These are phyloP conservation scores for Lithohypha guttulata DNA, from an alignment of 2,329 filamentous ascomycete species.

Conservation along the genomic window DNA sequence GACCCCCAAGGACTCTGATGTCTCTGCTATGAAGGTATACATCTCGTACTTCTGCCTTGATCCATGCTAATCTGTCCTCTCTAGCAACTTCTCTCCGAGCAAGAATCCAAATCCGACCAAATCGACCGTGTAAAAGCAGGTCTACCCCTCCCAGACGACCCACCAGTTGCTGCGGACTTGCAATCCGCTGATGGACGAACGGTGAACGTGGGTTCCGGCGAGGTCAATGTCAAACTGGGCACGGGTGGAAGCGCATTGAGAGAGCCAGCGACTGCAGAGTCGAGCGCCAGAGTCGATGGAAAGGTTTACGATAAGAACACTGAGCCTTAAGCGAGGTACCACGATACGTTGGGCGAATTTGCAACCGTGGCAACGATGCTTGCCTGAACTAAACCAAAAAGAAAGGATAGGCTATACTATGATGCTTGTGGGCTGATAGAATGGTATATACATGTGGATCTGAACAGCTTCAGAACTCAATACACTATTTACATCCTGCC, in stretches of 20 bases:
- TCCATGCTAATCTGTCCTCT: not conserved
- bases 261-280: constrained; percentile 49
- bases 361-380: no score
- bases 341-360: no score
- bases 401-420: no score
- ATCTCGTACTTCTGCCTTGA: not conserved
- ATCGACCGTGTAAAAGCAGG: constrained; percentile 60
- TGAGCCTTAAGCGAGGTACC: no score
- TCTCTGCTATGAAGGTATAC: constrained; percentile 38
- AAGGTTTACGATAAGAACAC: constrained; percentile 46
- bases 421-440: not conserved
- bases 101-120: constrained; percentile 47
- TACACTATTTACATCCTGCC: no score
- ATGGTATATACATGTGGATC: not conserved
- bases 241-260: constrained; percentile 41
- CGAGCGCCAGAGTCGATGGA: constrained; percentile 38
- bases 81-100: constrained; percentile 28
- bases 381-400: no score
- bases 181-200: constrained; percentile 59
- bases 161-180: constrained; percentile 66
- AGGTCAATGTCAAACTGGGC: constrained; percentile 38
- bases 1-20: constrained; percentile 34
- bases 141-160: constrained; percentile 69
- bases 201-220: constrained; percentile 59
- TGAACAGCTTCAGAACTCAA: constrained; percentile 4